Evolutionary conservation across 495 filamentous ascomycete genomes (phyloP), one percentile per base, ranked within the genome.

Genomic region (Glarea lozoyensis): DNA sequence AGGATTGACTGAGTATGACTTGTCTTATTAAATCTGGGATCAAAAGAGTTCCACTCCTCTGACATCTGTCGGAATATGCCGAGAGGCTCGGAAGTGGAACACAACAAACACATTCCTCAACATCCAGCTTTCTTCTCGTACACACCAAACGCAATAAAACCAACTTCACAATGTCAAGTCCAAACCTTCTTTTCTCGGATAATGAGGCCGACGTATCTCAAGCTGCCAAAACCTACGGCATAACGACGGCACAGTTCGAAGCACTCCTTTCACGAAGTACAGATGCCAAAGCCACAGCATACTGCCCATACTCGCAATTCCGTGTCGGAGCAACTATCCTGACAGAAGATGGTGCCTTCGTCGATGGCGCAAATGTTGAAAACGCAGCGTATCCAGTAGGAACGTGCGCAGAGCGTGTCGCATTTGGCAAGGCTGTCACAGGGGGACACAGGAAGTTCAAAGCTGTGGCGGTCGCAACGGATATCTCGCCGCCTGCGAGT

Each of bases 281-380:
- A 18, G 71, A 70, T 23, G 85, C 87, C 48, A 89, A 88, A 59
- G 68, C 63, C 7, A 61, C 65, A n/a, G 83, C 88, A 29, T 93
- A 94, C 68, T 89, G 86, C 73, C 92, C 88, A 9, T 96, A 98
- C 69, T 93, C 86, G 51, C 73, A 81, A 41, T 98, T 97, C 77
- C 87, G 76, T 30, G 92, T 98, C 49, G 92, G 92, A 45, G 81
- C 84, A 35, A 78, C 81, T 23, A 63, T 98, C 41, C 76, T 98
- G 44, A 78, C 79, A 13, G 47, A 63, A 15, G 68, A 73, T 19
- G 76, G 70, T n/a, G 63, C 66, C 39, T 82, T 73, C 49, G 67
- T 87, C 52, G 57, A 64, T 35, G 92, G 92, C 16, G 88, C 83
- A 35, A 98, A 98, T 61, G 78, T 98, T 20, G 92, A 98, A 65